Conservation (phyloP, 306 rosid species). For the Pueraria montana region DNA sequence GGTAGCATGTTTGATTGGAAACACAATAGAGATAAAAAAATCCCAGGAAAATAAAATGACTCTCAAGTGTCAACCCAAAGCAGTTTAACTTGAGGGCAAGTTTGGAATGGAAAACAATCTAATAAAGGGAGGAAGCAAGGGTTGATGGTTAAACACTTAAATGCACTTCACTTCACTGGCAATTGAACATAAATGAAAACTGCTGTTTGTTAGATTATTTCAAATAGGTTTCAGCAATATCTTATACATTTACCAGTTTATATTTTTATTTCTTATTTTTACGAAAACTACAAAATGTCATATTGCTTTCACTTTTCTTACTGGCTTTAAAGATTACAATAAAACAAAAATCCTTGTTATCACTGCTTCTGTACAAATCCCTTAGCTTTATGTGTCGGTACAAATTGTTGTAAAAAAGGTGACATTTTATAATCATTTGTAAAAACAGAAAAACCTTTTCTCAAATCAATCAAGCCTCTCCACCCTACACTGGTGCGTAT, state of each 20-base stretch:
- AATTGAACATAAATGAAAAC: not conserved
- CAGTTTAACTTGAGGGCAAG: not conserved
- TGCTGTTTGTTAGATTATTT: not conserved
- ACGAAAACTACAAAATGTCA: not conserved
- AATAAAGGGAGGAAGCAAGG: not conserved
- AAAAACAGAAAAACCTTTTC: not conserved
- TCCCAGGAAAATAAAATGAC: not conserved
- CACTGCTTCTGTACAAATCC: not conserved
- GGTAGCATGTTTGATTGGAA: not conserved
- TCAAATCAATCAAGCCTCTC: not conserved
- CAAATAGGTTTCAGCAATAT: not conserved
- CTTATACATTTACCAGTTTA: not conserved
- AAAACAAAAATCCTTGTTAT: not conserved
- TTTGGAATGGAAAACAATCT: not conserved
- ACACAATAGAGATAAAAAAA: not conserved
- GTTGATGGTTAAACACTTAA: not conserved
- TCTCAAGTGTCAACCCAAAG: not conserved
- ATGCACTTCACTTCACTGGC: not conserved
- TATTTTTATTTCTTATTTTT: not conserved
- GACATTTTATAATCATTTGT: not conserved
- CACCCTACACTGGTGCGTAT: not conserved
- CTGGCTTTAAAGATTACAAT: not conserved
- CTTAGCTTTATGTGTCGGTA: not conserved
- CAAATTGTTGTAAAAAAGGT: not conserved
- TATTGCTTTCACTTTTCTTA: not conserved